A percentile compares a stretch with the other conserved stretches of the same genome.
Conservation (phyloP, 306 rosid genomes). For the Trifolium dubium region DNA sequence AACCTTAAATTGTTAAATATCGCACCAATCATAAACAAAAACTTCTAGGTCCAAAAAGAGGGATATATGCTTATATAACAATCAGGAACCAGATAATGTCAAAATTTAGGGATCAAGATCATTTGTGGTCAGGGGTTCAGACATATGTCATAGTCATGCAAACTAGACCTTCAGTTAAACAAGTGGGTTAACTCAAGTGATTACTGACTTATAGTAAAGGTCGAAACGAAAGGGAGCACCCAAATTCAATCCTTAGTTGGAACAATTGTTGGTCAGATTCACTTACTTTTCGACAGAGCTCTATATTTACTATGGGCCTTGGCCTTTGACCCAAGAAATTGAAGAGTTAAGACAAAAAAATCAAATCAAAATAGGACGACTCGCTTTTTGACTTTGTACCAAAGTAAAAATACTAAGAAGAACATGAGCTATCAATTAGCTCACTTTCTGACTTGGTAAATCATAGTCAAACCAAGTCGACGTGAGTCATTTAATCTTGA, state of each 20-base stretch:
- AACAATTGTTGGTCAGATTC: background rate
- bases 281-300: background rate
- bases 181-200: background rate
- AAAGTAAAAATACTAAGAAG: background rate
- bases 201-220: background rate
- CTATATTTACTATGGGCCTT: background rate
- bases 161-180: background rate
- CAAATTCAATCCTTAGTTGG: background rate
- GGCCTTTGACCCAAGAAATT: no score
- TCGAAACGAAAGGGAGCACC: background rate
- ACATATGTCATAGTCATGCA: background rate
- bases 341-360: no score
- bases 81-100: background rate
- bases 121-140: background rate
- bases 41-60: background rate
- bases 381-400: background rate
- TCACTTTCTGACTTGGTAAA: background rate
- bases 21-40: background rate
- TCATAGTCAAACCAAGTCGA: background rate
- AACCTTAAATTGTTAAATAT: background rate
- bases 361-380: background rate
- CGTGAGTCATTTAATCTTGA: background rate
- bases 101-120: background rate
- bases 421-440: no score
- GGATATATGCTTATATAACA: background rate